Evolutionary conservation across 192 early-diverging fungal genomes (phyloP), one percentile per base, ranked within the genome.

Genomic region (Coemansia sp.): DNA sequence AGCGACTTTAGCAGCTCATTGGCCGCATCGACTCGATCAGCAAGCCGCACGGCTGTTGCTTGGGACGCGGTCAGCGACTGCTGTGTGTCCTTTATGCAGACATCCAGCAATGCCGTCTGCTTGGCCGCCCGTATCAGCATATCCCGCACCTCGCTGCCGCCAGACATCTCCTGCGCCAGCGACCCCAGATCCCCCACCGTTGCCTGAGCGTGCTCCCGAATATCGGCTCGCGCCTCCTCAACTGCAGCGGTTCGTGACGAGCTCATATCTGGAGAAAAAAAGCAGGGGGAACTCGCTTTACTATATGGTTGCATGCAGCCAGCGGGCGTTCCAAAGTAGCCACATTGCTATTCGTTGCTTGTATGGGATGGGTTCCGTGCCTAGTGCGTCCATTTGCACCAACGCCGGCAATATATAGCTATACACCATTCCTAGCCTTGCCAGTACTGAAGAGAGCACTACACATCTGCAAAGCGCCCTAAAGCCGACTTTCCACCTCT

Each of bases 191-290:
- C 62, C 0, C 35, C 26, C 0, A 73, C 48, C 4, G 60, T 57
- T 7, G 44, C 51, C 38, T 73, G 69, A 6, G 69, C 53, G 38
- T 62, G 69, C 29, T 73, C 69, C 30, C 63, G 69, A 2, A 73
- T 57, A 30, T 62, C 69, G 4, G 48, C 18, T 22, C 64, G 62
- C 1, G 63, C 53, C 38, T 73, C 69, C 4, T 62, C 62, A 4
- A 64, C 62, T n/a, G 63, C 54, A 1, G 69, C 65, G 2, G 39
- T n/a, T 20, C 35, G 51, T 8, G 21, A 14, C 10, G n/a, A 42
- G 14, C 32, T 46, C 33, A 27, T 51, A 28, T 22, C 12, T 33
- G 5, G 9, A 39, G 14, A n/a, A 26, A 34, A 10, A 42, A 0
- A 21, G 19, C 9, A 10, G 17, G 10, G 23, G 8, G 5, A 32